Evolutionary conservation across 2,329 filamentous ascomycete species (phyloP).

Genomic region (Diatrype stigma): DNA sequence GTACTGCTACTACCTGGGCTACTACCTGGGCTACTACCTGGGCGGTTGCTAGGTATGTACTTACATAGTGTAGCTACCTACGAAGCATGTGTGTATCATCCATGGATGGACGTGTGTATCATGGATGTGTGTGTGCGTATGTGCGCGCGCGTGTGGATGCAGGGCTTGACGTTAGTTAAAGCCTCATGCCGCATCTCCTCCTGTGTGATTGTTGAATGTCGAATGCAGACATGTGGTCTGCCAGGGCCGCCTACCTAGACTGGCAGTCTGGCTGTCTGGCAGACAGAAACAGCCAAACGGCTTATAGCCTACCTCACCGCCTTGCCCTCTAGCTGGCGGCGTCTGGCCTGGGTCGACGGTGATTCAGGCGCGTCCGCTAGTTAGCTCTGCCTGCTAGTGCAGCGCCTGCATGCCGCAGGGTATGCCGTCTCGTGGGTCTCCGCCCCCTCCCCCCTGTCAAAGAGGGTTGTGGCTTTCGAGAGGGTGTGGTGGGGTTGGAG

Average conservation of each 20-base stretch:
- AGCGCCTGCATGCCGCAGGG: conserved; percentile 24
- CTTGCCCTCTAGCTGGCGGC: conserved; percentile 25
- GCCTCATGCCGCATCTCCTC: conserved; percentile 9
- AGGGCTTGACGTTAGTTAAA: conserved; percentile 1
- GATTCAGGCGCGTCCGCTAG: conserved; percentile 18
- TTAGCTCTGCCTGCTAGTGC: too few relatives aligned
- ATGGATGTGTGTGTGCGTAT: not conserved
- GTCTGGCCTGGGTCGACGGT: conserved; percentile 19
- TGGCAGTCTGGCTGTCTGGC: conserved; percentile 6
- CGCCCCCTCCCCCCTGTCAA: not conserved
- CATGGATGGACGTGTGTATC: not conserved
- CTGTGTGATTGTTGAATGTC: too few relatives aligned
- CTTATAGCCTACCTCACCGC: conserved; percentile 33
- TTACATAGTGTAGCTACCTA: not conserved
- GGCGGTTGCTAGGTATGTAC: too few relatives aligned
- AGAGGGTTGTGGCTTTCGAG: not conserved
- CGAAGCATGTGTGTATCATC: not conserved
- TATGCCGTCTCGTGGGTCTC: too few relatives aligned
- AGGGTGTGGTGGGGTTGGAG: not conserved
- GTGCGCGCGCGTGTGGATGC: conserved; percentile 2
- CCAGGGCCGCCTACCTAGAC: conserved; percentile 22
- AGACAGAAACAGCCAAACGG: too few relatives aligned
- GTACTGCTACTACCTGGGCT: too few relatives aligned
- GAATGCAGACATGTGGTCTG: conserved; percentile 19
- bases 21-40: too few relatives aligned